Evolutionary conservation across 2,329 filamentous ascomycete species (phyloP).

Genomic region (Cladophialophora carrionii): DNA sequence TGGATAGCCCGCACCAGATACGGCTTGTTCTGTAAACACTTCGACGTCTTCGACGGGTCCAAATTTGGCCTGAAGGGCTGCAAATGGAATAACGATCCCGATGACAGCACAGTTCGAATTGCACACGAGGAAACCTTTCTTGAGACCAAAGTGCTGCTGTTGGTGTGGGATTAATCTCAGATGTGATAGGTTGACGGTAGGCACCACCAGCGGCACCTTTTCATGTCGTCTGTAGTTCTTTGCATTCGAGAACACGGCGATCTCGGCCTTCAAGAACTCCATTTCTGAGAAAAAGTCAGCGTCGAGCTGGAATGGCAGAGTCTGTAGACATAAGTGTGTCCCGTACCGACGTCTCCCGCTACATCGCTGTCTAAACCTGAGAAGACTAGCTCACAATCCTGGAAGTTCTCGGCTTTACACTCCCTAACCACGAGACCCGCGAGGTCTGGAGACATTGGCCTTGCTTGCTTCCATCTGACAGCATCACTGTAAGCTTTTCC

Average conservation of each 20-base stretch:
- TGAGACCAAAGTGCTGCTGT: slow-evolving; percentile 69
- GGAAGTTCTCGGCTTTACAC: slow-evolving; percentile 79
- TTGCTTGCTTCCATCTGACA: slow-evolving; percentile 89
- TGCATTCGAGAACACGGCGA: slow-evolving; percentile 94
- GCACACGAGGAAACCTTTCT: slow-evolving; percentile 91
- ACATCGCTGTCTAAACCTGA: slow-evolving; percentile 90
- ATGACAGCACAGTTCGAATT: slow-evolving; percentile 99
- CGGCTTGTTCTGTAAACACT: slow-evolving; percentile 92
- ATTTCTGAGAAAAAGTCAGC: slow-evolving; percentile 63
- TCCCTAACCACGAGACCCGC: slow-evolving; percentile 82
- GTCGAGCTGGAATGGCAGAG: background rate
- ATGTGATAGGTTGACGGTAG: slow-evolving; percentile 89
- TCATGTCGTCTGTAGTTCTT: slow-evolving; percentile 95
- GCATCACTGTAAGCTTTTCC: slow-evolving; percentile 95
- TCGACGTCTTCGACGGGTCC: slow-evolving; percentile 76
- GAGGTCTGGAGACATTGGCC: slow-evolving; percentile 74
- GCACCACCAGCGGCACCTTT: slow-evolving; percentile 88
- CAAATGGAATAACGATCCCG: slow-evolving; percentile 91
- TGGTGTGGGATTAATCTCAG: slow-evolving; percentile 89
- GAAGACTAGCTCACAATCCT: slow-evolving; percentile 91
- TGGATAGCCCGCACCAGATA: slow-evolving; percentile 78
- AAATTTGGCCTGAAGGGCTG: slow-evolving; percentile 82
- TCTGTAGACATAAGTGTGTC: background rate
- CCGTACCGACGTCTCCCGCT: slow-evolving; percentile 82
- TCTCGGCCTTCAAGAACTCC: slow-evolving; percentile 84